Evolutionary conservation across 306 rosid genomes (phyloP).

Genomic region (Prunus campanulata): DNA sequence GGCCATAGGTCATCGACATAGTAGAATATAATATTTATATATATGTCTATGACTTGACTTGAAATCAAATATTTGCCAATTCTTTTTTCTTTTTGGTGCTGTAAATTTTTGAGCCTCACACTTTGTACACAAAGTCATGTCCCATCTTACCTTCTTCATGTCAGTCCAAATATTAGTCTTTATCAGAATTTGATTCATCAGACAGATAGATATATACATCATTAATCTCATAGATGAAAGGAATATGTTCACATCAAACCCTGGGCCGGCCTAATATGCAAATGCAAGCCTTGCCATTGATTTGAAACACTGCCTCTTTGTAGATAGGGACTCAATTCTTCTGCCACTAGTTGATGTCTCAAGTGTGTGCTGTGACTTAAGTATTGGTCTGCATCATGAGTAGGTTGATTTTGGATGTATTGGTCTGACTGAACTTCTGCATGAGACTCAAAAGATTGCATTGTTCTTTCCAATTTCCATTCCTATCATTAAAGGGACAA

Average conservation of each 20-base stretch:
- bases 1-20: too few species aligned
- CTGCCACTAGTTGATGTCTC: slow-evolving; percentile 25
- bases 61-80: neutral
- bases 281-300: neutral
- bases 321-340: slow-evolving; percentile 22
- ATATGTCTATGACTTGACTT: too few species aligned
- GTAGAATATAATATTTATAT: too few species aligned
- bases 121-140: neutral
- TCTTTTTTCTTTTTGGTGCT: neutral
- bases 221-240: neutral
- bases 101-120: neutral
- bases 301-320: neutral
- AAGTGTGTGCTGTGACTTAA: neutral
- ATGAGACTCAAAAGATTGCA: neutral
- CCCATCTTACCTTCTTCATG: slow-evolving; percentile 7
- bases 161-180: slow-evolving; percentile 1
- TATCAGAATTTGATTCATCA: slow-evolving; percentile 18
- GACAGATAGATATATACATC: neutral
- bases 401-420: neutral
- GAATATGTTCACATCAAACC: neutral
- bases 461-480: neutral
- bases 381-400: neutral
- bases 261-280: neutral
- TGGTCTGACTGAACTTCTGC: neutral
- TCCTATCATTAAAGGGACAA: neutral